Percentiles rank a stretch among this genome's conserved stretches.
Evolutionary conservation across 164 flowering plant species (phyloP).

Genomic region (Vitis rotundifolia): DNA sequence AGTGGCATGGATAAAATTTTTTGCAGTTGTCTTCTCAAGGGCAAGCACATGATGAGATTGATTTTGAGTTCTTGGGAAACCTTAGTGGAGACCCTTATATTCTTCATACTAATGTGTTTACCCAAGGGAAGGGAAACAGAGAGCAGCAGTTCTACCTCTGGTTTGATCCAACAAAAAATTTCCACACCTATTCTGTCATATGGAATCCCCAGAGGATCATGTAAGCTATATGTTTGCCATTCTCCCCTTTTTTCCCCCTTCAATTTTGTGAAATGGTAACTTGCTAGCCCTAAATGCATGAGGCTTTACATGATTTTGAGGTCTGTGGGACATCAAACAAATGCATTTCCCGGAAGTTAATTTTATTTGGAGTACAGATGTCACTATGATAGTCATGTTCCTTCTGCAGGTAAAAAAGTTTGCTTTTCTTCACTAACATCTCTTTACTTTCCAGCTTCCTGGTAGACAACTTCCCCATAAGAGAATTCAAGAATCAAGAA

Average conservation of each 20-base stretch:
- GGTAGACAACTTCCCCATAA: conserved; percentile 19
- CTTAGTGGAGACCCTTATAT: conserved; percentile 24
- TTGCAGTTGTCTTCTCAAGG: conserved; percentile 27
- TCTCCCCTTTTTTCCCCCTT: no score
- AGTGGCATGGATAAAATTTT: background rate
- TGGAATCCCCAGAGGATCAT: conserved; percentile 22
- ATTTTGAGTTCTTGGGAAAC: conserved; percentile 33
- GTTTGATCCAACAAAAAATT: conserved; percentile 27
- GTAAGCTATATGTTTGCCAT: conserved; percentile 7
- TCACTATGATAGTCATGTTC: no score
- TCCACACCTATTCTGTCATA: conserved; percentile 23
- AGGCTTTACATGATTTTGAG: no score
- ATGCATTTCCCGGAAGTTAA: no score
- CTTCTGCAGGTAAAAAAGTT: no score
- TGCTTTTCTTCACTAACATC: background rate
- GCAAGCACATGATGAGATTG: conserved; percentile 24
- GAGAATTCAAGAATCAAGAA: conserved; percentile 20
- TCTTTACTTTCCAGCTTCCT: conserved; percentile 9
- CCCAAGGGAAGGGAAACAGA: conserved; percentile 24
- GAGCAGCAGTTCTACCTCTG: conserved; percentile 29
- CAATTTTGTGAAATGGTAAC: no score
- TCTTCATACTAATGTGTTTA: conserved; percentile 23
- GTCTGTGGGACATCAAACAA: no score
- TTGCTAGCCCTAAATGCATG: no score
- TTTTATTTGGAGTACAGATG: no score